Evolutionary conservation across 2,329 filamentous ascomycete genomes (phyloP), one percentile per base, ranked within the genome.

Genomic region (Aspergillus sp.): DNA sequence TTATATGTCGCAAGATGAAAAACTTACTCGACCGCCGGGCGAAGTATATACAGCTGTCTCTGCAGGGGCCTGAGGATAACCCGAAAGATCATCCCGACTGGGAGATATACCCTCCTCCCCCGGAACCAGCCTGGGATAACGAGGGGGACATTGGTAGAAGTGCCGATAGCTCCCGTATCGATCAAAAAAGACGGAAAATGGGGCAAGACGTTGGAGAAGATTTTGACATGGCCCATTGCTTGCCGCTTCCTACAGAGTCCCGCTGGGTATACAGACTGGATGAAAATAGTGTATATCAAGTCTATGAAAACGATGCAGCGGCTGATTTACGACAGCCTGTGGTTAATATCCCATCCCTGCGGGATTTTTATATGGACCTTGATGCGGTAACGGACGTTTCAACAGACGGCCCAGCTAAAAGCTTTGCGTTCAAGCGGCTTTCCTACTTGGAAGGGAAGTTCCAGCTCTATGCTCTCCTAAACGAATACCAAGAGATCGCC

Each of bases 391-490:
- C 96, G 55, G 88, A 89, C 60, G 87, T 96, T n/a, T 96, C 93
- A 0, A 96, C 93, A 0, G 94, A 99, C 72, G 95, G 95, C 0
- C 95, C 95, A 0, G 94, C 89, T 76, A 99, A 99, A 79, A 97
- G 92, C 71, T 98, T 98, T 76, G 94, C 95, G 1, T 99, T 96
- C 76, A 89, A 94, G 57, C 88, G 96, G 10, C 83, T 99, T 51
- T 94, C 96, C 70, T 99, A 98, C 73, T 81, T 99, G 8, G 95
- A 99, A 79, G 94, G 92, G 62, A 97, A 97, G 73, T 99, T 96
- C 79, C 96, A 97, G 73, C 84, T 99, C 21, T 97, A 99, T 73
- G 86, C 88, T 21, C 85, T 99, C 30, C 81, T 98, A 60, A 98
- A 99, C 73, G 95, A 97, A 75, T 98, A 98, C 68, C 93, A 98